Evolutionary conservation across 2,329 filamentous ascomycete genomes (phyloP).

Genomic region (Fusarium poae): DNA sequence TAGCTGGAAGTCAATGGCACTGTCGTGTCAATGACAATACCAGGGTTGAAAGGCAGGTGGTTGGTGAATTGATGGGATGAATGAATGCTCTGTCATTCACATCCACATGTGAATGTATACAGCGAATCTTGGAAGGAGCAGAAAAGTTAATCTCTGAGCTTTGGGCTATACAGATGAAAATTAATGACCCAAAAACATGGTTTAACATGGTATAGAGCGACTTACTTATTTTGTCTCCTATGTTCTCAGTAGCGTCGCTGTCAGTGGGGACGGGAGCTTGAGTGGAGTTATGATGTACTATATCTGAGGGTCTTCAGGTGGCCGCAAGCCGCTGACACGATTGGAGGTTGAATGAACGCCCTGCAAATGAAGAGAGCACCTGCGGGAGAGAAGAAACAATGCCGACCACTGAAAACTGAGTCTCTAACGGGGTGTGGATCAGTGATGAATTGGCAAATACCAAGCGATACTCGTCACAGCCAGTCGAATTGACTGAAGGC

Average conservation of each 20-base stretch:
- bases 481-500: slow-evolving; percentile 17
- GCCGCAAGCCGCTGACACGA: slow-evolving; percentile 34
- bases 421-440: slow-evolving; percentile 9
- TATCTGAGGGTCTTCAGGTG: slow-evolving; percentile 5
- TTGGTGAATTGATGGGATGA: slow-evolving; percentile 30
- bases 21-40: slow-evolving; percentile 11
- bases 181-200: background rate
- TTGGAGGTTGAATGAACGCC: slow-evolving; percentile 39
- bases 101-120: slow-evolving; percentile 29
- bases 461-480: slow-evolving; percentile 3
- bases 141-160: background rate
- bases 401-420: slow-evolving; percentile 6
- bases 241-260: slow-evolving; percentile 20
- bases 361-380: slow-evolving; percentile 31
- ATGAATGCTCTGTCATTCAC: slow-evolving; percentile 10
- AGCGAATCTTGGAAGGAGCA: slow-evolving; percentile 9
- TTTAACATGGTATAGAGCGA: background rate
- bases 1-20: slow-evolving; percentile 17
- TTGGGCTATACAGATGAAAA: background rate
- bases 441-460: slow-evolving; percentile 16
- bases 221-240: background rate
- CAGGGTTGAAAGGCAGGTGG: slow-evolving; percentile 9
- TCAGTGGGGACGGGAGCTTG: slow-evolving; percentile 28
- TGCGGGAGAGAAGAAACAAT: slow-evolving; percentile 31
- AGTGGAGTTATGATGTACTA: slow-evolving; percentile 36